Conservation (phyloP, 1,284 basidiomycete genomes). For the Clitocybe nebularis region DNA sequence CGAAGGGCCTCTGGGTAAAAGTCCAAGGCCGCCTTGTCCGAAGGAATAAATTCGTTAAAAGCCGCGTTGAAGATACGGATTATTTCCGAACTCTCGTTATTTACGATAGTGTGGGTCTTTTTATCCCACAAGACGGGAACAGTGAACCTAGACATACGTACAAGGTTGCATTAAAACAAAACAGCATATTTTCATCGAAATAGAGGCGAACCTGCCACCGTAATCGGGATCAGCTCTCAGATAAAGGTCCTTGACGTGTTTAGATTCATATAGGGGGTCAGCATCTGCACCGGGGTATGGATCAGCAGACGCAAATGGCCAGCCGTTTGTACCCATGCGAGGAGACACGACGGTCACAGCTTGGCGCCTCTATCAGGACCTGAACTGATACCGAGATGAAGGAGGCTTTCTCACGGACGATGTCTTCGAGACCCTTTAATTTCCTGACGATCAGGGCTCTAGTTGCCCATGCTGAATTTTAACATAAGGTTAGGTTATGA, state of each 20-base stretch:
- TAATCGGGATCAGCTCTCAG: slow-evolving; percentile 72
- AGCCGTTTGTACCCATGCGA: slow-evolving; percentile 78
- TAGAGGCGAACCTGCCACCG: slow-evolving; percentile 48
- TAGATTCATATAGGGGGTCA: slow-evolving; percentile 68
- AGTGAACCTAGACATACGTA: slow-evolving; percentile 55
- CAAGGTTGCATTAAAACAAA: neutral
- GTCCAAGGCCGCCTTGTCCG: slow-evolving; percentile 64
- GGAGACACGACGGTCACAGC: slow-evolving; percentile 85
- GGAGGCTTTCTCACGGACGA: slow-evolving; percentile 60
- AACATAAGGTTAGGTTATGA: neutral
- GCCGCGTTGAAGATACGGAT: slow-evolving; percentile 88
- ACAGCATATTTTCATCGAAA: no score
- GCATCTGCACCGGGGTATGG: slow-evolving; percentile 67
- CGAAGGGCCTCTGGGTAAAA: slow-evolving; percentile 75
- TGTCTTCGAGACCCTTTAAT: slow-evolving; percentile 87
- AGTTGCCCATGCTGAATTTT: slow-evolving; percentile 81
- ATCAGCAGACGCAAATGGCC: slow-evolving; percentile 80
- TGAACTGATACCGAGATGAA: slow-evolving; percentile 4
- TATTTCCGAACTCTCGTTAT: slow-evolving; percentile 93
- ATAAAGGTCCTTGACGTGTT: slow-evolving; percentile 87
- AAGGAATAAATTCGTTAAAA: slow-evolving; percentile 72
- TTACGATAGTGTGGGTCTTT: slow-evolving; percentile 86
- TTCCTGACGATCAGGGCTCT: slow-evolving; percentile 85
- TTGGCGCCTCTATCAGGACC: slow-evolving; percentile 24
- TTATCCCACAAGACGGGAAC: slow-evolving; percentile 97